Evolutionary conservation across 345 rosid species (phyloP).

Genomic region (Hibiscus syriacus): DNA sequence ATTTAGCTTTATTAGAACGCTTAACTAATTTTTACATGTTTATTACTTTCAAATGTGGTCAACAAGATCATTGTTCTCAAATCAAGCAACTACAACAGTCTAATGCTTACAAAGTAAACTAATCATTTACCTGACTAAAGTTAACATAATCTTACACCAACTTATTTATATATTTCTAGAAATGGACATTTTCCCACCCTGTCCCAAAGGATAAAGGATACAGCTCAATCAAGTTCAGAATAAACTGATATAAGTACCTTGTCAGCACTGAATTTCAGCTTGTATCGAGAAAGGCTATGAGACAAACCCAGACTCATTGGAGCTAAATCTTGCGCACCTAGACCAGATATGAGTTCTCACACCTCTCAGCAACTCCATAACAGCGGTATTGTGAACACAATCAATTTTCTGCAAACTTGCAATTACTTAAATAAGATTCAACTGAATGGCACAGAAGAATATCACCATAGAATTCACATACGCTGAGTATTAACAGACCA

Average conservation of each 20-base stretch:
- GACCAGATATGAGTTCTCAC: too few species aligned
- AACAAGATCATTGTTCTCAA: background rate
- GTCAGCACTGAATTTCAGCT: conserved; percentile 85
- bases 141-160: background rate
- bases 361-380: too few species aligned
- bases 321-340: too few species aligned
- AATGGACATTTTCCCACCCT: background rate
- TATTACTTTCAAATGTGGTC: background rate
- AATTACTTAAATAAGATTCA: conserved; percentile 4
- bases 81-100: background rate
- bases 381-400: conserved; percentile 93
- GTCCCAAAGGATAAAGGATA: conserved; percentile 5
- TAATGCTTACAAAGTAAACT: background rate
- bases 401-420: conserved; percentile 62
- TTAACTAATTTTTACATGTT: background rate
- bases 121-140: background rate
- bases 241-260: conserved; percentile 39
- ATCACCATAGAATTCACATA: background rate
- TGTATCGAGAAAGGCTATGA: too few species aligned
- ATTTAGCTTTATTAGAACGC: background rate
- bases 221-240: background rate
- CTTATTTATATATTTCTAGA: background rate
- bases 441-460: background rate
- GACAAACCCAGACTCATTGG: too few species aligned
- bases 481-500: conserved; percentile 3